Conservation (phyloP, 169 alveolate species). For the Perkinsus olseni region DNA sequence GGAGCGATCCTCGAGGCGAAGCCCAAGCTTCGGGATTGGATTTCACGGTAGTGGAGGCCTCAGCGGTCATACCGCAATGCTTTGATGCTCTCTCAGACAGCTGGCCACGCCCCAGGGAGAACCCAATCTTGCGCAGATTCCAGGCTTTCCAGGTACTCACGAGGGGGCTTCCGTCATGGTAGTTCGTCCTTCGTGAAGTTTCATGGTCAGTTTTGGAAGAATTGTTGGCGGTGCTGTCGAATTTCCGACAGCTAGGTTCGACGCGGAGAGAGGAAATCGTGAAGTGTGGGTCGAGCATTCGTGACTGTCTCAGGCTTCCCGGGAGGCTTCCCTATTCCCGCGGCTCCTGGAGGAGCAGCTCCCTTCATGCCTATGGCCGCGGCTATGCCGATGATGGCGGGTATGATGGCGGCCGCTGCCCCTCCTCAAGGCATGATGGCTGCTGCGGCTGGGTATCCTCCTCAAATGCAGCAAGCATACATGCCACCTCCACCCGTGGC, state of each 20-base stretch:
- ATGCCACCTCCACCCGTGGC: too few species aligned
- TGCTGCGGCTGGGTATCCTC: too few species aligned
- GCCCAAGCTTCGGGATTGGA: background rate
- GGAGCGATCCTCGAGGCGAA: background rate
- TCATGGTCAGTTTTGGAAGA: too few species aligned
- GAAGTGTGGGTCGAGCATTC: too few species aligned
- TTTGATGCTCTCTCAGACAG: background rate
- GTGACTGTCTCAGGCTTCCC: background rate
- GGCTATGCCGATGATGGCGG: background rate
- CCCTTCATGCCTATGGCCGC: background rate
- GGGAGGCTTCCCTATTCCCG: background rate
- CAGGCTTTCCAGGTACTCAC: background rate
- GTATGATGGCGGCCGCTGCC: too few species aligned
- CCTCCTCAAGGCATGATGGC: too few species aligned
- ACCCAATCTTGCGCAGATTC: background rate
- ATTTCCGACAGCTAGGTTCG: too few species aligned
- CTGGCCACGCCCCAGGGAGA: background rate
- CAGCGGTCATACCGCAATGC: background rate
- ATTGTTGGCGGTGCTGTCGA: too few species aligned
- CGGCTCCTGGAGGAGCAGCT: background rate
- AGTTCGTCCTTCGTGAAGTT: too few species aligned
- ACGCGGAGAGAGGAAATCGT: too few species aligned
- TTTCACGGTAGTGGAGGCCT: background rate
- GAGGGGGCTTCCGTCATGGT: too few species aligned
- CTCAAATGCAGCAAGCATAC: too few species aligned